Evolutionary conservation across 73 alveolate species (phyloP).

Genomic region (Paramecium pentaurelia): DNA sequence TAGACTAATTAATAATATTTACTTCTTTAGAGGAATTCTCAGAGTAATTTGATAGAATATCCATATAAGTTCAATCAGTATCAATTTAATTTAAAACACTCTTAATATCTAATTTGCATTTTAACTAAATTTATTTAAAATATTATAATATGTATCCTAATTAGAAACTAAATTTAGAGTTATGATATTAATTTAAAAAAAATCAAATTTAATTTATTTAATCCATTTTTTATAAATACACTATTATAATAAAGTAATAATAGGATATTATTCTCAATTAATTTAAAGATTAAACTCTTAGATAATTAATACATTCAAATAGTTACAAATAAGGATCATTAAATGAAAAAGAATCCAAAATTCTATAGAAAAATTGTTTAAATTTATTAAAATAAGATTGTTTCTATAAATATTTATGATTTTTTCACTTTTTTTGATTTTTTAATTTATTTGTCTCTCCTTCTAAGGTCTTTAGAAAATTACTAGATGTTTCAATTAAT

Average conservation of each 20-base stretch:
- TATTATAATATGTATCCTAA: too few relatives aligned
- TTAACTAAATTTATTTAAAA: background rate
- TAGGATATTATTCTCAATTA: background rate
- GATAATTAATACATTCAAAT: background rate
- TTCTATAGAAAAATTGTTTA: background rate
- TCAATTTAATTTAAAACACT: background rate
- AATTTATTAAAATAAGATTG: background rate
- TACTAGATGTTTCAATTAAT: slow-evolving; percentile 12
- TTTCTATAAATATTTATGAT: background rate
- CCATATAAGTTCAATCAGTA: background rate
- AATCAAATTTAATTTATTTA: background rate
- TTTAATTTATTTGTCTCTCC: slow-evolving; percentile 34
- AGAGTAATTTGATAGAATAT: background rate
- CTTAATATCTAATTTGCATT: background rate
- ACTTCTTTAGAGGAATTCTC: background rate
- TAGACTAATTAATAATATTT: too few relatives aligned
- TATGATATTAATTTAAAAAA: background rate
- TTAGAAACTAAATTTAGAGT: background rate
- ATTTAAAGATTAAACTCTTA: background rate
- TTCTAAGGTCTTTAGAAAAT: slow-evolving; percentile 27
- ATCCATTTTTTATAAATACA: too few relatives aligned
- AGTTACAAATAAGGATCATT: background rate
- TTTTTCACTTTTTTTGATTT: background rate
- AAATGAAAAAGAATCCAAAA: background rate
- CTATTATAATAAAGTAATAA: background rate